Base-by-base conservation (phyloP, 345 rosid species). In the Salix exigua region DNA sequence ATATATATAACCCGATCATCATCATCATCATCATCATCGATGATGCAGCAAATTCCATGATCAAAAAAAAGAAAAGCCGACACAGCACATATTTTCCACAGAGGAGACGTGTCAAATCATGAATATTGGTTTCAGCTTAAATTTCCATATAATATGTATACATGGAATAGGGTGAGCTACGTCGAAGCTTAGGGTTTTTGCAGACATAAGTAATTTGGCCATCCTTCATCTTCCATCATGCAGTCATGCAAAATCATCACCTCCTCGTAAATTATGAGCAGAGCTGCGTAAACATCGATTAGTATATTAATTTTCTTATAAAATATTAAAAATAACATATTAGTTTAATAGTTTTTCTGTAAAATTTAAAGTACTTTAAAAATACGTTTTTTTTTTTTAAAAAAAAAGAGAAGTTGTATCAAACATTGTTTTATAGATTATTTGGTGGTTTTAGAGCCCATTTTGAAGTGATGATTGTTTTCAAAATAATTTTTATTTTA, bases 371-470 rank as follows among this genome's bases (percentile, higher is more conserved):
- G 6, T 5, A 35, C 37, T 35, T 35, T 35, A 35, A 35, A 35
- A 35, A 35, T 0, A 35, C 37, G 0, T 35, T 35, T 35, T n/a
- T n/a, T n/a, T n/a, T n/a, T n/a, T n/a, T n/a, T 0, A 7, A 35
- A 35, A 35, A 7, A 35, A 35, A 35, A 35, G 37, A 35, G 37
- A 35, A 5, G 7, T 35, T 35, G 37, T 35, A 35, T 35, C 37
- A 35, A 35, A 33, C 35, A 33, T 33, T 33, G 6, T 33, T 33
- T 33, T 33, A 33, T 4, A 33, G 35, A 33, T 33, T 33, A 33
- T 33, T 33, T 33, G 35, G 35, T 33, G 35, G 35, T 33, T 33
- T 33, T 33, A 33, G 35, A 33, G 35, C 35, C 35, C 35, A 33
- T 33, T 33, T 33, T 33, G 35, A 33, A 33, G 37, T 35, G 7